Base-by-base conservation (phyloP, 805 yeast species). In the Starmerella apis region DNA sequence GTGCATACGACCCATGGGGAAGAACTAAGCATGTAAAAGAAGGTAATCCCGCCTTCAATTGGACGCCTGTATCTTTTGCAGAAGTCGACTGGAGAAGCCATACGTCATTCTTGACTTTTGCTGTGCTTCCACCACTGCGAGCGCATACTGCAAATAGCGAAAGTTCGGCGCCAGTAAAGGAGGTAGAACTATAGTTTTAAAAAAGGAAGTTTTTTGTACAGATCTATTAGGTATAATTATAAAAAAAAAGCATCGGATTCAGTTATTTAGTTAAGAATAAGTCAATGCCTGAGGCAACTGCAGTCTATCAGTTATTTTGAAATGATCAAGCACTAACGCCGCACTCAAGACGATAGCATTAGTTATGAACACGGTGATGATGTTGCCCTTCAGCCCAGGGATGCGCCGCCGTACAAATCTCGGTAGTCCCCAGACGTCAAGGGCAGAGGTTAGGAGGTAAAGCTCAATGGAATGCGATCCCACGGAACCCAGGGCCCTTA, bases 51-150 rank as follows among this genome's bases (percentile, higher is more conserved):
- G 74, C 73, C 2, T 92, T 71, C 63, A 68, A 77, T 25, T 92
- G 99, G 99, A 70, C 72, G 50, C 74, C 85, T 57, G 92, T 88
- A n/a, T 79, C 95, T 16, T 81, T 79, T 63, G 71, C 80, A 8
- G 98, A 90, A 64, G 60, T 80, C 3, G 97, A 92, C 63, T 72
- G 90, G 59, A 90, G 90, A 68, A 81, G 87, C 6, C 99, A 92
- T 60, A 92, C 99, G 0, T 86, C 96, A 0, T 92, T 86, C 63
- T 68, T 92, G 61, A 86, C 96, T 1, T 92, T 92, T 74, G 99
- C 98, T 22, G 73, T 71, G 31, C 58, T 67, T 23, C 70, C 72
- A 4, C 71, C 73, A 23, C n/a, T 38, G 32, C 35, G 46, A 2
- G 19, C 43, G 31, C 11, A 23, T 20, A 19, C 9, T 10, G 6